phyloP scores from a whole-genome alignment of 1,284 basidiomycete species.

The Apiotrichum laibachii region DNA sequence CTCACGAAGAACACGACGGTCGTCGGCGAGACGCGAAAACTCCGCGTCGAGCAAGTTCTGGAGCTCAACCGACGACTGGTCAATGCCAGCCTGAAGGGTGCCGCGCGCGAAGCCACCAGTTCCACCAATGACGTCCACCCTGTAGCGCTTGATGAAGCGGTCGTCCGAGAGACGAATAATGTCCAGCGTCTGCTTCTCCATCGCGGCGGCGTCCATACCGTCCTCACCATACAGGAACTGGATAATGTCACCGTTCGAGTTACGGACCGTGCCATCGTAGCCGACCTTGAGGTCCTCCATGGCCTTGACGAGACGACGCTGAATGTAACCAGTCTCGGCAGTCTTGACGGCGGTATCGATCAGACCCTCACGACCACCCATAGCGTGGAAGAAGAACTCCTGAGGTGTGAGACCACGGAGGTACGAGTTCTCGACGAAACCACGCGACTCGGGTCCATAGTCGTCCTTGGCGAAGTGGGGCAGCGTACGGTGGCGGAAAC shows the following conservation, averaged over 20 bases:
- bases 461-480: conserved; percentile 99
- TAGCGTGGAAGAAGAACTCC: conserved; percentile 99
- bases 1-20: conserved; percentile 70
- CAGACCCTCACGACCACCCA: conserved; percentile 98
- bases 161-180: conserved; percentile 78
- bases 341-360: conserved; percentile 99
- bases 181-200: conserved; percentile 91
- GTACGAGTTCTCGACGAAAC: conserved; percentile 99
- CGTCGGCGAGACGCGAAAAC: conserved; percentile 69
- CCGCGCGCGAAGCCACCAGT: conserved; percentile 73
- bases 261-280: conserved; percentile 97
- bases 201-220: conserved; percentile 96
- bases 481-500: conserved; percentile 92
- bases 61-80: conserved; percentile 82
- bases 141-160: conserved; percentile 85
- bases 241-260: conserved; percentile 90
- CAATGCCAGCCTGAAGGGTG: conserved; percentile 88
- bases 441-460: conserved; percentile 96
- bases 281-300: conserved; percentile 96
- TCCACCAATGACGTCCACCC: conserved; percentile 78
- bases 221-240: conserved; percentile 99
- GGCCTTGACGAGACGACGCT: conserved; percentile 95
- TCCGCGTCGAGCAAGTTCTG: conserved; percentile 88
- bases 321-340: conserved; percentile 98
- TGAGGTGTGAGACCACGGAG: conserved; percentile 94